phyloP scores from a whole-genome alignment of 2,329 filamentous ascomycete species.

The Thelonectria olida region DNA sequence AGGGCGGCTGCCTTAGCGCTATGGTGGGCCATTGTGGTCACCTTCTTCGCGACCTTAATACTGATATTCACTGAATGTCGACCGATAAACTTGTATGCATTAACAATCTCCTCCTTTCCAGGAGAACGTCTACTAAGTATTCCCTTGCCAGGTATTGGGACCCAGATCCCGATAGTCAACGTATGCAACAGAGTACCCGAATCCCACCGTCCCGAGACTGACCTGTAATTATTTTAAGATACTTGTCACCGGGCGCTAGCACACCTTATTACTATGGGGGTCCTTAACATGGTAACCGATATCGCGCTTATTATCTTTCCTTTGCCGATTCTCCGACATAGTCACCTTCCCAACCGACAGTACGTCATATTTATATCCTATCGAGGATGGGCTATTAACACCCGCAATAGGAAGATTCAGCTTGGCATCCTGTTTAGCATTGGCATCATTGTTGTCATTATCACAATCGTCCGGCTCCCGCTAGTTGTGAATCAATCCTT shows the following conservation, averaged over 20 bases:
- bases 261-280: conserved; percentile 41
- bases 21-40: conserved; percentile 40
- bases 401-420: conserved; percentile 30
- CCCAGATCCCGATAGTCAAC: too few relatives aligned
- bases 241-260: conserved; percentile 37
- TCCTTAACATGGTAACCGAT: conserved; percentile 43
- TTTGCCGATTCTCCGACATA: conserved; percentile 41
- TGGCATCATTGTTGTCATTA: conserved; percentile 39
- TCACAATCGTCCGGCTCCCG: conserved; percentile 43
- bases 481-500: conserved; percentile 41
- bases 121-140: conserved; percentile 30
- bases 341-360: conserved; percentile 29
- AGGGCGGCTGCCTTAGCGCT: conserved; percentile 29
- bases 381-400: not conserved
- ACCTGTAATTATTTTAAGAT: too few relatives aligned
- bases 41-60: conserved; percentile 40
- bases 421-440: conserved; percentile 42
- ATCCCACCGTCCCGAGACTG: too few relatives aligned
- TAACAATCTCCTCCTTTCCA: not conserved
- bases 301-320: conserved; percentile 43
- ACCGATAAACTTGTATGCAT: conserved; percentile 34
- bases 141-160: not conserved
- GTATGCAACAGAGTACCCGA: too few relatives aligned
- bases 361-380: not conserved
- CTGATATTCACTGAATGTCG: conserved; percentile 40